Evolutionary conservation across 2,329 filamentous ascomycete species (phyloP).

Genomic region (Fusarium drepaniforme): DNA sequence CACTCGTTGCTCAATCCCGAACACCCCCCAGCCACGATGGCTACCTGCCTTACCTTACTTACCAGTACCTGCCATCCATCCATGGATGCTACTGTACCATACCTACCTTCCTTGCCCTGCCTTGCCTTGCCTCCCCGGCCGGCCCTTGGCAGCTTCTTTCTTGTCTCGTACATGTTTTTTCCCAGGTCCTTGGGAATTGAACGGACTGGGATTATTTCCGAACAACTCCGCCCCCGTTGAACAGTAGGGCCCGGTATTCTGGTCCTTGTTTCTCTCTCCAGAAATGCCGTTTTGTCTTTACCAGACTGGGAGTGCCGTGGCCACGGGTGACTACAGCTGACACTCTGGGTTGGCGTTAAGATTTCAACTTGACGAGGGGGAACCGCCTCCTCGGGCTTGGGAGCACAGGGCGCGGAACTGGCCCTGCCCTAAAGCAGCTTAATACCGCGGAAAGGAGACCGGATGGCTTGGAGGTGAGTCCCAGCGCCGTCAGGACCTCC

Average conservation of each 20-base stretch:
- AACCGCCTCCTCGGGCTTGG: constrained; percentile 35
- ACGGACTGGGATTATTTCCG: constrained; percentile 28
- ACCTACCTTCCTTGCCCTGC: constrained; percentile 2
- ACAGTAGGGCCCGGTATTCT: constrained; percentile 35
- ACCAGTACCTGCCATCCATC: constrained; percentile 1
- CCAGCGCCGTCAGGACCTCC: constrained; percentile 18
- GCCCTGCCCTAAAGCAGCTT: constrained; percentile 37
- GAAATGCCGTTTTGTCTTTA: constrained; percentile 35
- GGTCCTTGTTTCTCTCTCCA: constrained; percentile 32
- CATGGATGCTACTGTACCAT: constrained; percentile 1
- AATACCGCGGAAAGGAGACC: constrained; percentile 38
- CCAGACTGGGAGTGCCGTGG: constrained; percentile 34
- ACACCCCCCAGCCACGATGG: constrained; percentile 27
- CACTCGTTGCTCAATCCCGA: too few species aligned
- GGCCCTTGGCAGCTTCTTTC: background rate
- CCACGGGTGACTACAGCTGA: constrained; percentile 32
- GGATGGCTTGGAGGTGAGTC: constrained; percentile 23
- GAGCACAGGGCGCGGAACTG: constrained; percentile 1
- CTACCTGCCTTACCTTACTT: constrained; percentile 6
- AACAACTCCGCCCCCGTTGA: constrained; percentile 36
- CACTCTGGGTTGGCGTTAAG: constrained; percentile 23
- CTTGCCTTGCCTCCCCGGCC: background rate
- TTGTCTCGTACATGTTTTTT: background rate
- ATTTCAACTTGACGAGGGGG: constrained; percentile 21
- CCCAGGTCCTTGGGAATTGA: constrained; percentile 21